phyloP scores from a whole-genome alignment of 139 green algal genomes.

The Chlorella sp. region DNA sequence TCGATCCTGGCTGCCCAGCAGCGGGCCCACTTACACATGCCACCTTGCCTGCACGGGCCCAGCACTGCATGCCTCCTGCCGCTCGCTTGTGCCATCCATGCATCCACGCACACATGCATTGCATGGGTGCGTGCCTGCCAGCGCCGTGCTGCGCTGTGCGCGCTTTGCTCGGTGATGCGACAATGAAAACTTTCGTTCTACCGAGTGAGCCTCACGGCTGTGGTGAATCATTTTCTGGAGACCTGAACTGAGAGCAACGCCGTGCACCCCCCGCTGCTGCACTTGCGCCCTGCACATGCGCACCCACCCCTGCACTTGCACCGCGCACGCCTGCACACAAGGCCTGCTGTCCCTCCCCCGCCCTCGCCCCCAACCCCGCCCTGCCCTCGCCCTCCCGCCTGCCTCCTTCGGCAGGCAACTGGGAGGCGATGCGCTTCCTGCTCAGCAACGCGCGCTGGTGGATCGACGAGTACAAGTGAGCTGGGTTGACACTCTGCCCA shows the following conservation, averaged over 20 bases:
- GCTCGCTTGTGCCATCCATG: neutral
- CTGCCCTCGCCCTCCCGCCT: neutral
- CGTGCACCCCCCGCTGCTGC: neutral
- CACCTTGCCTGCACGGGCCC: neutral
- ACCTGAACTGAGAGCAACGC: slow-evolving; percentile 57
- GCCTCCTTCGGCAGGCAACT: slow-evolving; percentile 80
- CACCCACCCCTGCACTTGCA: too few relatives aligned
- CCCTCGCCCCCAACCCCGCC: neutral
- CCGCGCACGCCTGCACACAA: too few relatives aligned
- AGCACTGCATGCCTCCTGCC: neutral
- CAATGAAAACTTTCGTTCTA: slow-evolving; percentile 64
- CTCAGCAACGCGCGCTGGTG: slow-evolving; percentile 95
- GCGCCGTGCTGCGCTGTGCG: too few relatives aligned
- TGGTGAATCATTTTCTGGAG: slow-evolving; percentile 53
- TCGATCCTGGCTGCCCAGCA: too few relatives aligned
- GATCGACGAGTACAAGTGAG: slow-evolving; percentile 91
- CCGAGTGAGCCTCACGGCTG: slow-evolving; percentile 39
- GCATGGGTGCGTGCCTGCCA: neutral
- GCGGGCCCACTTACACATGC: neutral
- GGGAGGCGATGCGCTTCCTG: slow-evolving; percentile 89
- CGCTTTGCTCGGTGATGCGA: slow-evolving; percentile 44
- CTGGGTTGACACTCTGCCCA: slow-evolving; percentile 96
- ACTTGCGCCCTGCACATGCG: neutral
- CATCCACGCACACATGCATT: too few relatives aligned
- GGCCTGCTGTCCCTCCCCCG: neutral